Base-by-base conservation (phyloP, 2,329 filamentous ascomycete genomes). In the Escovopsis sp. region DNA sequence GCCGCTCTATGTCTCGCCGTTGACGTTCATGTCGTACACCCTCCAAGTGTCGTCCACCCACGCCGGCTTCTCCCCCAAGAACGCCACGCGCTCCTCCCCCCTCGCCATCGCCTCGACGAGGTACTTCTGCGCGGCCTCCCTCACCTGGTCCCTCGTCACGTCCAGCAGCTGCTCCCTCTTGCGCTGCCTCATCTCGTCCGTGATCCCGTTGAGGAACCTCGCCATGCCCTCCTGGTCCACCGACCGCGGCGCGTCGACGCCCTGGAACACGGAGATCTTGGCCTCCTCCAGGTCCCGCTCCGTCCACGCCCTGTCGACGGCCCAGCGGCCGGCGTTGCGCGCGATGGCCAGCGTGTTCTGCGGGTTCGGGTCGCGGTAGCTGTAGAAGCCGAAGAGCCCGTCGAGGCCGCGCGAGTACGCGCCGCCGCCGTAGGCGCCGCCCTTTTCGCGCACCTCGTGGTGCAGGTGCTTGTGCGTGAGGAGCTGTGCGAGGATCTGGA, bases 371-470 rank as follows among this genome's bases (percentile, higher is more conserved):
- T 98, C 90, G 35, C 90, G 82, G 66, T 98, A 98, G 31, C 83
- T 88, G 61, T 93, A 94, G 62, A 94, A 92, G 13, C 85, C 85
- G 47, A 98, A 96, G 1, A 93, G 57, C 17, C 87, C 88, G 45
- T 84, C 79, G 7, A 94, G 62, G 0, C 80, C 73, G 17, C 77
- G 76, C 31, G 81, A 79, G 53, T 85, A 88, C 2, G 90, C 88
- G 12, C 87, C 86, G 16, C 85, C 90, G 31, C 90, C 90, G 47
- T 98, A 98, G 0, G 90, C 90, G 27, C 90, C 90, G 23, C 90
- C 90, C 59, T 96, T 96, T 54, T 98, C 90, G 37, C 90, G 82
- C 45, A 98, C 94, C 57, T 96, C 90, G 46, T 93, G 88, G 53
- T 98, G 90, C 19, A 98, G 68, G 52, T 94, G 83, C 58, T 94